A percentile compares a stretch with the other conserved stretches of the same genome.
phyloP scores from a whole-genome alignment of 805 yeast genomes.

The Pachysolen tannophilus region DNA sequence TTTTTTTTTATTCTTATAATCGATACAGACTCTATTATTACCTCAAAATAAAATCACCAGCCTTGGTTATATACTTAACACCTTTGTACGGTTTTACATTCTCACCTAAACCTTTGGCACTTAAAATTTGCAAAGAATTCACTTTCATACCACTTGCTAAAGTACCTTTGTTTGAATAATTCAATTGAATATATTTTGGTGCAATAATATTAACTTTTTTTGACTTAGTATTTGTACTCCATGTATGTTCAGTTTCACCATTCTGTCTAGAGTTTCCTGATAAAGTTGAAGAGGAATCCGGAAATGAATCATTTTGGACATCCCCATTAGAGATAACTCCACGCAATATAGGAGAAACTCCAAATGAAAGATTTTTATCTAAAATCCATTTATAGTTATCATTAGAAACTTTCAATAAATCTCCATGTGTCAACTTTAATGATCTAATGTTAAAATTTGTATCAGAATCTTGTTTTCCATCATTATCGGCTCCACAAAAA shows the following conservation, averaged over 20 bases:
- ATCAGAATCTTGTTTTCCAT: constrained; percentile 11
- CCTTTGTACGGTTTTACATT: constrained; percentile 81
- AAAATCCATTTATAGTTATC: constrained; percentile 65
- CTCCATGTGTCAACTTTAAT: constrained; percentile 69
- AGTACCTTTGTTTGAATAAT: constrained; percentile 56
- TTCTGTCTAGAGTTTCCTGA: not conserved
- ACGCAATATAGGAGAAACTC: constrained; percentile 58
- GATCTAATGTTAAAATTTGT: constrained; percentile 41
- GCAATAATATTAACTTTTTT: constrained; percentile 10
- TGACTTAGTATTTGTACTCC: not conserved
- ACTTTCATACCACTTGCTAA: constrained; percentile 73
- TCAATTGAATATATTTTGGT: constrained; percentile 40
- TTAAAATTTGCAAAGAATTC: constrained; percentile 49
- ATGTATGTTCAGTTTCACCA: constrained; percentile 1
- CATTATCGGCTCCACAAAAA: constrained; percentile 15
- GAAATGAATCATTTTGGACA: not conserved
- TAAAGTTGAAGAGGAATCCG: not conserved
- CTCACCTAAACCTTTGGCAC: constrained; percentile 50
- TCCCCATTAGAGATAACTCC: constrained; percentile 35
- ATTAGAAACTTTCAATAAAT: constrained; percentile 43
- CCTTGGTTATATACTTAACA: constrained; percentile 67
- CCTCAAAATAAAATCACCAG: constrained; percentile 50
- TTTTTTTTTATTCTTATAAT: no score
- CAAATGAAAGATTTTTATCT: constrained; percentile 48
- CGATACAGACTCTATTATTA: constrained; percentile 7